Percentiles rank a stretch among this genome's conserved stretches.
These are phyloP conservation scores for Cladosporium halotolerans DNA, from an alignment of 2,329 filamentous ascomycete genomes.

Conservation along the genomic window DNA sequence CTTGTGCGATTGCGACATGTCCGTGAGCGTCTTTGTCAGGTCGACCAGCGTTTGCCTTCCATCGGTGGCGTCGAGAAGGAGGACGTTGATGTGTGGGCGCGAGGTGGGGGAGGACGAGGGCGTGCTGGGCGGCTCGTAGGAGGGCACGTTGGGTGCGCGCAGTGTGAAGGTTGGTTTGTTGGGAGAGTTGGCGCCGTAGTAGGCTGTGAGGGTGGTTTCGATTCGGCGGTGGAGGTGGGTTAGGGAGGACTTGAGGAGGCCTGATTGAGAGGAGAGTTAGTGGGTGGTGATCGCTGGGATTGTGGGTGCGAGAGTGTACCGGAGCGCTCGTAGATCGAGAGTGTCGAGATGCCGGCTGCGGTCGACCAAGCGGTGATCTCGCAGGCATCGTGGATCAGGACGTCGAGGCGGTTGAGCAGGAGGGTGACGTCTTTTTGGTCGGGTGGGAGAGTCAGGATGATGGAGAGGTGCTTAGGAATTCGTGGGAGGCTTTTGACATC, in stretches of 20 bases:
- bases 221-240: conserved; percentile 77
- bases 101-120: conserved; percentile 18
- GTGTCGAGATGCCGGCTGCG: conserved; percentile 75
- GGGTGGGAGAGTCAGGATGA: conserved; percentile 70
- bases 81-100: conserved; percentile 50
- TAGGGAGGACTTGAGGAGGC: conserved; percentile 82
- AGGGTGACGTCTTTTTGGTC: conserved; percentile 58
- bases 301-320: conserved; percentile 46
- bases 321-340: conserved; percentile 88
- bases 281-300: neutral
- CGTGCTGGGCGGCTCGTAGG: conserved; percentile 43
- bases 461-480: conserved; percentile 79
- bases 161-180: conserved; percentile 66
- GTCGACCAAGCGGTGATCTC: conserved; percentile 92
- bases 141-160: conserved; percentile 62
- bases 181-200: conserved; percentile 63
- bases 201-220: conserved; percentile 71
- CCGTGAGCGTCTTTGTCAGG: conserved; percentile 84
- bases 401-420: conserved; percentile 50
- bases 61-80: conserved; percentile 81
- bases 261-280: conserved; percentile 39
- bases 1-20: conserved; percentile 90
- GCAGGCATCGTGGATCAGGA: conserved; percentile 80
- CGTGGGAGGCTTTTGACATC: conserved; percentile 71
- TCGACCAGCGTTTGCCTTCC: conserved; percentile 92